Percentiles rank a stretch among this genome's conserved stretches.
Conservation (phyloP, 1,284 basidiomycete genomes). For the Microbotryum silenes-acaulis region DNA sequence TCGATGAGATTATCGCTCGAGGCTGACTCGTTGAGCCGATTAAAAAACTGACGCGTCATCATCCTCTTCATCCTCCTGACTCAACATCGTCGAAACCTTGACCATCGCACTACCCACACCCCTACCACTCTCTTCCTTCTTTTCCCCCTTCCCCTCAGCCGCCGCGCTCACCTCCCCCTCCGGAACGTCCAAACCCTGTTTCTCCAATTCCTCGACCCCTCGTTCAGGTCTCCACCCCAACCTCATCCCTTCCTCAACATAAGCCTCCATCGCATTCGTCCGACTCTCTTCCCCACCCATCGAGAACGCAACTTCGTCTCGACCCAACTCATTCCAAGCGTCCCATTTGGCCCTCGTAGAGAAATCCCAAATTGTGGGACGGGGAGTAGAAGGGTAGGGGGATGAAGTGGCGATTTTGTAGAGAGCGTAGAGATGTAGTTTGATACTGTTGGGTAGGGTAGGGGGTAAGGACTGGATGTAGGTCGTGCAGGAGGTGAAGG, state of each 20-base stretch:
- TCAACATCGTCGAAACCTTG: conserved; percentile 25
- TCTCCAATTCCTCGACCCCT: conserved; percentile 25
- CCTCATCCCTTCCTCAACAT: conserved; percentile 59
- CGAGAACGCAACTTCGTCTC: conserved; percentile 46
- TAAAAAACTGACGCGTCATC: conserved; percentile 66
- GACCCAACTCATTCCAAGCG: conserved; percentile 59
- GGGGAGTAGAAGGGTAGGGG: conserved; percentile 49
- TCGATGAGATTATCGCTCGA: neutral
- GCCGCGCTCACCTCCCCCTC: no score
- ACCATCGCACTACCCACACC: conserved; percentile 35
- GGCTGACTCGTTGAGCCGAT: no score
- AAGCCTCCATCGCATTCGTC: conserved; percentile 45
- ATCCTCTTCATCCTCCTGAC: conserved; percentile 49
- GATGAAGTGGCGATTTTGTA: conserved; percentile 68
- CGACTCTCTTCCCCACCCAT: conserved; percentile 46
- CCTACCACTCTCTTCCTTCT: neutral
- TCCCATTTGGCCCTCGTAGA: conserved; percentile 80
- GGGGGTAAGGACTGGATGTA: no score
- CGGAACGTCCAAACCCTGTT: conserved; percentile 25
- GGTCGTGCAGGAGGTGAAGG: no score
- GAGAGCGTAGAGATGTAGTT: conserved; percentile 66
- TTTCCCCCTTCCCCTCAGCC: neutral
- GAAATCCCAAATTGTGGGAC: conserved; percentile 74
- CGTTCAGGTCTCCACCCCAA: conserved; percentile 53
- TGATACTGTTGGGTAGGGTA: no score